Conservation (phyloP, 2,329 filamentous ascomycete genomes). For the Talaromyces sp. region DNA sequence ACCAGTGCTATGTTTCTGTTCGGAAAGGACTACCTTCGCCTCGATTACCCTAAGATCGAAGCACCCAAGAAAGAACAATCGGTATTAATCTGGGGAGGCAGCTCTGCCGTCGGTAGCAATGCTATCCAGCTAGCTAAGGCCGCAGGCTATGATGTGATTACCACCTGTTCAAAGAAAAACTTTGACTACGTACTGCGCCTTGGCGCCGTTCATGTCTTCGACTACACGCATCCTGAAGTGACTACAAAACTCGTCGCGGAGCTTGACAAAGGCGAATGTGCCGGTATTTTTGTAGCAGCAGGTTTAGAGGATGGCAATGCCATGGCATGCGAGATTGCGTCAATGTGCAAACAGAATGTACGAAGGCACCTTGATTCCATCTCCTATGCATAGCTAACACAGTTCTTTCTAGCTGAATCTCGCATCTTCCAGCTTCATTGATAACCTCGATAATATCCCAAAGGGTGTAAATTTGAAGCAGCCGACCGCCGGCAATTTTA, state of each 20-base stretch:
- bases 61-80: neutral
- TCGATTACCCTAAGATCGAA: neutral
- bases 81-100: slow-evolving; percentile 18
- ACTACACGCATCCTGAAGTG: neutral
- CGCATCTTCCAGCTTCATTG: neutral
- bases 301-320: neutral
- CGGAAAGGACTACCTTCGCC: neutral
- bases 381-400: neutral
- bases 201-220: neutral
- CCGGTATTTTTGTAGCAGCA: neutral
- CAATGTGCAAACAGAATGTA: neutral
- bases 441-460: neutral
- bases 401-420: neutral
- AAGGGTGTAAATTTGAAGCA: neutral
- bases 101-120: neutral
- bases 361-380: neutral
- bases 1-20: neutral
- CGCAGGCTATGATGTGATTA: neutral
- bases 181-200: neutral
- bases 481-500: neutral
- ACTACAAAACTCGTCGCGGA: neutral
- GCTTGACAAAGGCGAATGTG: neutral
- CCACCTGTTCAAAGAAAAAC: neutral
- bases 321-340: neutral
- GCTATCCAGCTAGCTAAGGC: neutral